phyloP scores from a whole-genome alignment of 345 rosid genomes.

The Gossypium stocksii region DNA sequence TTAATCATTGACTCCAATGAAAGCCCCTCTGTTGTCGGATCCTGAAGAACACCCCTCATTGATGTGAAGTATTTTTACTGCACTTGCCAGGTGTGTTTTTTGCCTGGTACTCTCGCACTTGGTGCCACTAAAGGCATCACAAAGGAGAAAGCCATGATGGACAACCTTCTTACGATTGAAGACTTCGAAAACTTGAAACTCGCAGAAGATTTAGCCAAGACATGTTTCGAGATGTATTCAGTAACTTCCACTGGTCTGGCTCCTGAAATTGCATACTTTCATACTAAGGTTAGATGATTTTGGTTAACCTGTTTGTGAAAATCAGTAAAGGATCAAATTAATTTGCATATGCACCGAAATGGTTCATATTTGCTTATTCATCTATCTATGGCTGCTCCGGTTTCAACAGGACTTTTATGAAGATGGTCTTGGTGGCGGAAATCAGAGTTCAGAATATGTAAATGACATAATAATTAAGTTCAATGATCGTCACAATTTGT shows the following conservation, averaged over 20 bases:
- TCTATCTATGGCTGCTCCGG: slow-evolving; percentile 6
- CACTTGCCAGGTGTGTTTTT: slow-evolving; percentile 71
- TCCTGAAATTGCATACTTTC: slow-evolving; percentile 97
- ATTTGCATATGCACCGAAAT: background rate
- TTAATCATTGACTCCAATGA: background rate
- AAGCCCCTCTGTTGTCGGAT: background rate
- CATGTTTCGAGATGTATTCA: slow-evolving; percentile 93
- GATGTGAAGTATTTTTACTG: background rate
- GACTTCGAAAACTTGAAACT: slow-evolving; percentile 91
- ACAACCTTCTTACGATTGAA: slow-evolving; percentile 74
- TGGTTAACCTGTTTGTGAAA: background rate
- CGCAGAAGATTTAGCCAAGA: slow-evolving; percentile 82
- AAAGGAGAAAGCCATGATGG: slow-evolving; percentile 68
- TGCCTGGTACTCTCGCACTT: slow-evolving; percentile 93
- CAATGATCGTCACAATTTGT: slow-evolving; percentile 82
- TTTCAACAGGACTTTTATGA: slow-evolving; percentile 66
- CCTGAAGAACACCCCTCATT: background rate
- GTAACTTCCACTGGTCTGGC: slow-evolving; percentile 96
- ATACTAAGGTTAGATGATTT: slow-evolving; percentile 56
- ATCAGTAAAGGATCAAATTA: slow-evolving; percentile 1
- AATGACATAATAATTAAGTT: slow-evolving; percentile 81
- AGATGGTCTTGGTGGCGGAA: slow-evolving; percentile 86
- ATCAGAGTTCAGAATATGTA: slow-evolving; percentile 64
- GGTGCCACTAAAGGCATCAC: slow-evolving; percentile 93
- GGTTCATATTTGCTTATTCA: slow-evolving; percentile 1